Conservation (phyloP, 495 filamentous ascomycete genomes). For the Jackrogersella minutella region DNA sequence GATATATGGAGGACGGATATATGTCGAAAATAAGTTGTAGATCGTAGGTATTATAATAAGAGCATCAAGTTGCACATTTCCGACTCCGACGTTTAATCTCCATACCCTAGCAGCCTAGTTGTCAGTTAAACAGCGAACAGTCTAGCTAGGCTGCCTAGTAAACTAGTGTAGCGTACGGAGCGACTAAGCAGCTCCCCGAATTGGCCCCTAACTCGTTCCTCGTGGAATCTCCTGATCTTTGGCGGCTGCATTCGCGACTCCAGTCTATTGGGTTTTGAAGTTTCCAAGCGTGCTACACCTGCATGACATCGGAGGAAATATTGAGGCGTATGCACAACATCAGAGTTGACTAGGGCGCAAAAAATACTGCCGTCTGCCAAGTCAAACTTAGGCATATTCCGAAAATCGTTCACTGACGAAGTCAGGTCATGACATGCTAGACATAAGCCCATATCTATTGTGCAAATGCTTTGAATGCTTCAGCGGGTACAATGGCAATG, state of each 20-base stretch:
- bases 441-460: background rate
- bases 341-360: background rate
- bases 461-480: too few relatives aligned
- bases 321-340: background rate
- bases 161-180: constrained; percentile 21
- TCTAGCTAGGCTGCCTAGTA: background rate
- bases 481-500: too few relatives aligned
- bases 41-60: constrained; percentile 3
- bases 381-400: background rate
- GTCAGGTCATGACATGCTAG: background rate
- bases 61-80: background rate
- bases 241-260: background rate
- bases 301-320: constrained; percentile 10
- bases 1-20: background rate
- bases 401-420: background rate
- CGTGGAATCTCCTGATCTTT: constrained; percentile 13
- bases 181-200: constrained; percentile 26
- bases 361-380: background rate
- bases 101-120: constrained; percentile 10
- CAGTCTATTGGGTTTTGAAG: background rate
- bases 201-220: constrained; percentile 4
- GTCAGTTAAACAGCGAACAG: background rate
- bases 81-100: constrained; percentile 4
- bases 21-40: background rate
- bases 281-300: background rate